Base-by-base conservation (phyloP, 805 yeast species). In the Yamadazyma phyllophila region DNA sequence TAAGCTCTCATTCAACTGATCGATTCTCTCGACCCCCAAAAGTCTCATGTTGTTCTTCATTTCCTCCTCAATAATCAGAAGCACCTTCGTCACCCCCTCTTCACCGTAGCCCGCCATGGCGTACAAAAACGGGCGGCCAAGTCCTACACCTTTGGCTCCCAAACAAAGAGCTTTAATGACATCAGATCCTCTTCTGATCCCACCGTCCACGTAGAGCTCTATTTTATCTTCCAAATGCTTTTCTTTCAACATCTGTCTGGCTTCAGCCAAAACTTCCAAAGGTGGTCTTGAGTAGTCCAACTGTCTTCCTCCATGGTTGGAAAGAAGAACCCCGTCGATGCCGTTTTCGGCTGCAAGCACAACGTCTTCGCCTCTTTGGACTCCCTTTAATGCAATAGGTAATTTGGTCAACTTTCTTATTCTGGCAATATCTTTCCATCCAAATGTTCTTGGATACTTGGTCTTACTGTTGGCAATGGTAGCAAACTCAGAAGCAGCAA, bases 221-320 rank as follows among this genome's bases (percentile, higher is more conserved):
- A 62, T 64, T 24, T 67, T 64, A 36, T 76, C 73, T 29, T 46
- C 38, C 5, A 42, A 30, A 10, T 34, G 27, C 10, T 42, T 26
- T 24, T 47, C 43, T 70, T 77, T 77, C 4, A 82, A 76, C 51
- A 85, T 95, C 7, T 83, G 85, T 38, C 85, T 50, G 2, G 81
- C 76, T 51, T 85, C 96, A 3, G 85, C 87, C 40, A 88, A 67
- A 4, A 85, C 78, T 60, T 82, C 86, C 29, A 88, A 73, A 2
- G 91, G 84, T 0, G 96, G 80, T 13, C 87, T 75, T 1, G 95
- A 74, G 56, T 80, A 85, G 66, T 88, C 96, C 47, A 88, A 69
- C 65, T 88, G 96, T 49, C 96, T 74, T 40, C 96, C 96, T 49
- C 96, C 96, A 63, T 88, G 96, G 60, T 88, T 88, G 1, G 95